Base-by-base conservation (phyloP, 805 yeast species). In the Ogataea chonburiensis region DNA sequence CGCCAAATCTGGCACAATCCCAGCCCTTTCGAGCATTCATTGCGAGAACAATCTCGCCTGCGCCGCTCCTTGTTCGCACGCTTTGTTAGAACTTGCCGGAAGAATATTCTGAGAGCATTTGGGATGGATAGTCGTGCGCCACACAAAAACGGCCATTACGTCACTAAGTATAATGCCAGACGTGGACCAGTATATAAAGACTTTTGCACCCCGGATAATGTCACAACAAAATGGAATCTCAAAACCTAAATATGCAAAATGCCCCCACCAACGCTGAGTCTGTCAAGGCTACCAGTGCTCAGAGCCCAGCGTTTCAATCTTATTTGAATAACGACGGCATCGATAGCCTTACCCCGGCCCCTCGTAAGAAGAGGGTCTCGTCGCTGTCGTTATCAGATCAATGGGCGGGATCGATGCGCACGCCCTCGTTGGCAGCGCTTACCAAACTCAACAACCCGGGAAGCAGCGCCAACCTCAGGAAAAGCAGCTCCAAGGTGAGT, bases 291-390 rank as follows among this genome's bases (percentile, higher is more conserved):
- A 27, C 42, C n/a, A 30, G 41, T 3, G 33, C 15, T 5, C 47
- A 44, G 24, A 41, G 43, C 26, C 46, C 53, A 11, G 23, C 49
- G 7, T 52, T 50, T 26, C 52, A 47, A 33, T 78, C 86, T 8
- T 80, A 74, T 50, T 68, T 82, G 43, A 81, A 82, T 51, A 81
- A 80, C 46, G 88, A 82, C 53, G 86, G 85, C 16, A 81, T 82
- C 14, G 88, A 81, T 53, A 71, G 73, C 37, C 60, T 82, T 53
- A 72, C 71, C 36, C 89, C 89, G 3, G 66, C 71, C 34, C 66
- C 75, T 7, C 69, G 85, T 56, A 77, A 72, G 47, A 77, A 78
- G 53, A 61, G 81, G 28, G 84, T 79, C 6, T 76, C 83, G 8
- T 77, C 84, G 21, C 58, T 82, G 25, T 81, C 88, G 15, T 65